These are phyloP conservation scores for Clonostachys solani DNA, from an alignment of 2,329 filamentous ascomycete species.

Conservation along the genomic window DNA sequence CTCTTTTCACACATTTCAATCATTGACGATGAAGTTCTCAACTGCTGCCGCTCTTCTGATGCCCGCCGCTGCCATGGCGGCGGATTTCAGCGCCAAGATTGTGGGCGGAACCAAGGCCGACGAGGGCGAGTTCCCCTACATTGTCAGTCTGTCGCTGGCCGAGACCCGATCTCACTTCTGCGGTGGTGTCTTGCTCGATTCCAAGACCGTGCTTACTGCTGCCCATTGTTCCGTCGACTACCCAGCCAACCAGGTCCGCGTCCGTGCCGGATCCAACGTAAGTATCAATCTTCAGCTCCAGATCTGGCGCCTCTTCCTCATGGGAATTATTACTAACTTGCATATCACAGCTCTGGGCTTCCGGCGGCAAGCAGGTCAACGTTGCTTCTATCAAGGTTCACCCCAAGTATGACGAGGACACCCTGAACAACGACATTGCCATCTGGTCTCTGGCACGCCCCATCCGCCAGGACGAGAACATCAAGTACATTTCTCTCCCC, in stretches of 20 bases:
- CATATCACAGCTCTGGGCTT: background rate
- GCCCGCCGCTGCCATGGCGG: background rate
- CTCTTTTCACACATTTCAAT: too few species aligned
- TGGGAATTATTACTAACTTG: background rate
- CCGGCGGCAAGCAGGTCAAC: constrained; percentile 15
- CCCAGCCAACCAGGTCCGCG: background rate
- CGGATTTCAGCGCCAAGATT: constrained; percentile 5
- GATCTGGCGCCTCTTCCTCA: background rate
- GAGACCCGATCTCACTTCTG: constrained; percentile 13
- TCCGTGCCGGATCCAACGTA: background rate
- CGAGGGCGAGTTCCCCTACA: constrained; percentile 21
- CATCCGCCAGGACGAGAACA: constrained; percentile 10
- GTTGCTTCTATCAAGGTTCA: constrained; percentile 15
- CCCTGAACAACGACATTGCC: constrained; percentile 17
- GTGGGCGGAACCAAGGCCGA: constrained; percentile 14
- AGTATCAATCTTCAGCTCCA: background rate
- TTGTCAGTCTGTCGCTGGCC: constrained; percentile 13
- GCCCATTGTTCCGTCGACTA: constrained; percentile 15
- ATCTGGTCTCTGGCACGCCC: constrained; percentile 18
- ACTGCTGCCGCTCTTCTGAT: background rate
- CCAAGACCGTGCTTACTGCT: constrained; percentile 22
- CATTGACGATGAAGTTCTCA: background rate
- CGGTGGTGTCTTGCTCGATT: constrained; percentile 19
- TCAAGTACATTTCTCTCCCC: constrained; percentile 16
- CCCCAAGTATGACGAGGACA: constrained; percentile 11